Evolutionary conservation across 2,329 filamentous ascomycete species (phyloP), one percentile per base, ranked within the genome.

Genomic region (Xylaria arbuscula): DNA sequence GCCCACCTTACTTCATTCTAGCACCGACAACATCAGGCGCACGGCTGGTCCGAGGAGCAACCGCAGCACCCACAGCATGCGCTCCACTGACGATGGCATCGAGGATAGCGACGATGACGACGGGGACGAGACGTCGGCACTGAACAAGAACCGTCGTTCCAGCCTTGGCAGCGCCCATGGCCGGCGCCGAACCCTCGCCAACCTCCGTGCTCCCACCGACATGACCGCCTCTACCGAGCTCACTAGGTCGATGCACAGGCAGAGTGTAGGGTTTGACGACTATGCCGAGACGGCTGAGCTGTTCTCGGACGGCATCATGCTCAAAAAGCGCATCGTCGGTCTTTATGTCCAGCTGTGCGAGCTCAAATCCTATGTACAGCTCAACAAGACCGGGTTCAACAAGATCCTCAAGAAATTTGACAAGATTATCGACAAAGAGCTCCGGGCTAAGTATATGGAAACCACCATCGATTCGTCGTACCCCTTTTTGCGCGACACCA

Each of bases 361-460:
- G 80, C 88, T 99, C 76, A 97, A 97, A 78, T 98, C 95, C 1
- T 99, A 94, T 77, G 90, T 94, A 64, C 95, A 98, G 82, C 88
- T 99, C 70, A 99, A 99, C 85, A 92, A 92, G 81, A 99, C 96
- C 0, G 96, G 96, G 13, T 99, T 99, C 82, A 89, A 91, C 76
- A 99, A 99, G 81, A 94, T 97, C 0, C 83, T 98, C 73, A 99
- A 99, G 83, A 99, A 99, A 81, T 99, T 96, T 77, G 96, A 99
- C 85, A 99, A 99, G 84, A 98, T 92, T 66, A 83, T 97, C 66
- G 92, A 98, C 80, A 90, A 91, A 72, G 90, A 90, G 74, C 84
- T 98, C 64, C 94, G 95, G 72, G 84, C 88, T 15, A 83, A 86
- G 54, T 99, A 97, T 79, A 89, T 98, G 80, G 86, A 88, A 64